A percentile compares a stretch with the other conserved stretches of the same genome.
These are phyloP conservation scores for Paulownia fortunei DNA, from an alignment of 257 asterid species.

Conservation along the genomic window DNA sequence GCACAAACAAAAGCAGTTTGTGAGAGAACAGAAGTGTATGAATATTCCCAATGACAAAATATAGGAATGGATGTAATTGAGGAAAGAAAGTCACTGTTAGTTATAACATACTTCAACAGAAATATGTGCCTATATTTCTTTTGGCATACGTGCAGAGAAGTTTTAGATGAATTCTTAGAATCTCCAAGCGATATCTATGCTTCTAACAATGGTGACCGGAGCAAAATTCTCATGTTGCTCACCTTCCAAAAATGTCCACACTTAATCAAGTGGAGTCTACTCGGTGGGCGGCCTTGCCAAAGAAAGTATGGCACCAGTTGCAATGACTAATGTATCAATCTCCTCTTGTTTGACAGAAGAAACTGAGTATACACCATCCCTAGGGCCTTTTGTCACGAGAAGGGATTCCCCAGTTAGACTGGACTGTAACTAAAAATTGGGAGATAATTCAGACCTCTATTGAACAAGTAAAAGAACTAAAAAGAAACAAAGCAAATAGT, in stretches of 20 bases:
- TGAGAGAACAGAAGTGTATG: constrained; percentile 17
- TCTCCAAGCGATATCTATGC: neutral
- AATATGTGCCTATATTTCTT: neutral
- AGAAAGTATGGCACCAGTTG: constrained; percentile 89
- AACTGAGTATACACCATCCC: constrained; percentile 78
- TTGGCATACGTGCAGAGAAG: neutral
- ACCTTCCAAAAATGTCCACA: constrained; percentile 91
- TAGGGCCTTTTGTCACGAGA: constrained; percentile 65
- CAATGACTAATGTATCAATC: constrained; percentile 80
- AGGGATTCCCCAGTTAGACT: constrained; percentile 87
- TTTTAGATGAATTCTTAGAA: neutral
- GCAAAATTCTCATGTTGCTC: constrained; percentile 7
- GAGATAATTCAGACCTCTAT: constrained; percentile 3
- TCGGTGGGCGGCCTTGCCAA: constrained; percentile 90
- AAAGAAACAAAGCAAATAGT: neutral
- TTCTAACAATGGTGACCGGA: neutral
- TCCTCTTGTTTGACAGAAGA: constrained; percentile 91
- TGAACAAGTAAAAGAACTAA: neutral
- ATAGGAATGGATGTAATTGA: neutral
- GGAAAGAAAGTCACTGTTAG: neutral
- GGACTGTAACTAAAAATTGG: constrained; percentile 50
- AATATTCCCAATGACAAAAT: neutral
- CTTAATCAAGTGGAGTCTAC: constrained; percentile 83
- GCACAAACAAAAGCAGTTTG: constrained; percentile 15
- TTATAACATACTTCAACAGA: neutral